Percentiles rank a stretch among this genome's conserved stretches.
Conservation (phyloP, 2,329 filamentous ascomycete species). For the Ampelomyces quisqualis region DNA sequence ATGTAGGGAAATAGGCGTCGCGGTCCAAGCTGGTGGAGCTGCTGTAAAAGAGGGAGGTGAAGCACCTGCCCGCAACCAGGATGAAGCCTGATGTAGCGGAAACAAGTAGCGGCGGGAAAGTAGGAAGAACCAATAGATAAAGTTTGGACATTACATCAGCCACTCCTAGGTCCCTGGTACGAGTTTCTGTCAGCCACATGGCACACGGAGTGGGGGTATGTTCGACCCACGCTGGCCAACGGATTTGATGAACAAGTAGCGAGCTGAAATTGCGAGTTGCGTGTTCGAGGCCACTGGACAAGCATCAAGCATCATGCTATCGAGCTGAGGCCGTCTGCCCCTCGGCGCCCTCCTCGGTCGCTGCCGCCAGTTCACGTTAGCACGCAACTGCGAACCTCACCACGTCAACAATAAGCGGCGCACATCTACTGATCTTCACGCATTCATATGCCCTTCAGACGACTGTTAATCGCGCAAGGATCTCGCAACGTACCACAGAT, state of each 20-base stretch:
- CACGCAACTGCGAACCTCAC: background rate
- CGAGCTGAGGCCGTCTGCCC: slow-evolving; percentile 19
- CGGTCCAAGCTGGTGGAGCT: too few relatives aligned
- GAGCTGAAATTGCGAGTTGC: slow-evolving; percentile 5
- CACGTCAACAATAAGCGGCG: too few relatives aligned
- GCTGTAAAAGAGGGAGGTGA: too few relatives aligned
- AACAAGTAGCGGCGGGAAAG: slow-evolving; percentile 12
- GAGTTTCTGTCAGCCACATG: too few relatives aligned
- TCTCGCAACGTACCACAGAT: background rate
- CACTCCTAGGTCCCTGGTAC: slow-evolving; percentile 3
- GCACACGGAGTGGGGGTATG: too few relatives aligned
- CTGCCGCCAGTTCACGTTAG: slow-evolving; percentile 8
- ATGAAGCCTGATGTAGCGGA: slow-evolving; percentile 15
- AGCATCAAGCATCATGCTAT: slow-evolving; percentile 9
- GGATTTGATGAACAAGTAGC: slow-evolving; percentile 1
- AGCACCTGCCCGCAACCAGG: slow-evolving; percentile 13
- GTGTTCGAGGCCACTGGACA: background rate
- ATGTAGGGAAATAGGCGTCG: slow-evolving; percentile 3
- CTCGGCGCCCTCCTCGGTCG: slow-evolving; percentile 24
- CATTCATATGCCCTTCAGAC: too few relatives aligned
- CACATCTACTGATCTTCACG: too few relatives aligned
- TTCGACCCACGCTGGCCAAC: slow-evolving; percentile 19
- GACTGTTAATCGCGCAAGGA: too few relatives aligned
- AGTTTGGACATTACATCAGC: slow-evolving; percentile 8
- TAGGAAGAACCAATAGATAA: slow-evolving; percentile 14